These are phyloP conservation scores for Schizothecium vesticola DNA, from an alignment of 495 filamentous ascomycete species.

Conservation along the genomic window DNA sequence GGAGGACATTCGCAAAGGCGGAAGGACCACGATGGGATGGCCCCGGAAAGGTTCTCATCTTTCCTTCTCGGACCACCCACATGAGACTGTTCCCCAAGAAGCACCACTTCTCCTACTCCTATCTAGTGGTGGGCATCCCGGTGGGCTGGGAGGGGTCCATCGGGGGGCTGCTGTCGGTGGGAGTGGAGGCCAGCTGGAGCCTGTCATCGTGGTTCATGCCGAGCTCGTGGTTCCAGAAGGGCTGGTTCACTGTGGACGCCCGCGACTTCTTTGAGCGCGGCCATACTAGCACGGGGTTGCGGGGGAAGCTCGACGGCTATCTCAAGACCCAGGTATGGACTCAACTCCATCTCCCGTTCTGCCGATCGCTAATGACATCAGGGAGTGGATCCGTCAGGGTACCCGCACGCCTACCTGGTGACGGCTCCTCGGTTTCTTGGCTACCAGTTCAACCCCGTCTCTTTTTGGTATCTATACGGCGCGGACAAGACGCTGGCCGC, in stretches of 20 bases:
- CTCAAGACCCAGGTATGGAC: slow-evolving; percentile 44
- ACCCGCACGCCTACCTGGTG: slow-evolving; percentile 61
- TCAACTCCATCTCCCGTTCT: neutral
- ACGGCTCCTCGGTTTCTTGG: slow-evolving; percentile 64
- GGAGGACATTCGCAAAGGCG: neutral
- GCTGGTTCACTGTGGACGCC: slow-evolving; percentile 56
- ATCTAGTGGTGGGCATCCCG: slow-evolving; percentile 61
- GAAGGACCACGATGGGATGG: slow-evolving; percentile 16
- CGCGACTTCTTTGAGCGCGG: slow-evolving; percentile 56
- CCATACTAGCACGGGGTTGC: slow-evolving; percentile 39
- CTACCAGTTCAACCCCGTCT: slow-evolving; percentile 71
- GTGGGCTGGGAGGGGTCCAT: slow-evolving; percentile 53
- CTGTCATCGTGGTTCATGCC: slow-evolving; percentile 29
- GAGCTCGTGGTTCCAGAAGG: slow-evolving; percentile 7
- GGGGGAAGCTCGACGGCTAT: slow-evolving; percentile 54
- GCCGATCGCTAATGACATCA: slow-evolving; percentile 25
- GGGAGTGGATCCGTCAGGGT: slow-evolving; percentile 47
- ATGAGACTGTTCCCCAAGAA: slow-evolving; percentile 55
- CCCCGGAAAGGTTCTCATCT: slow-evolving; percentile 33
- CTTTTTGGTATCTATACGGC: slow-evolving; percentile 76
- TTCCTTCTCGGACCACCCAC: slow-evolving; percentile 59
- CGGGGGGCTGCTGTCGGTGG: slow-evolving; percentile 50
- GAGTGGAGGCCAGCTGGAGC: slow-evolving; percentile 21
- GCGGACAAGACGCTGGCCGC: slow-evolving; percentile 51
- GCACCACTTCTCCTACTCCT: slow-evolving; percentile 61